phyloP scores from a whole-genome alignment of 441 rosid species.

The Hura crepitans region DNA sequence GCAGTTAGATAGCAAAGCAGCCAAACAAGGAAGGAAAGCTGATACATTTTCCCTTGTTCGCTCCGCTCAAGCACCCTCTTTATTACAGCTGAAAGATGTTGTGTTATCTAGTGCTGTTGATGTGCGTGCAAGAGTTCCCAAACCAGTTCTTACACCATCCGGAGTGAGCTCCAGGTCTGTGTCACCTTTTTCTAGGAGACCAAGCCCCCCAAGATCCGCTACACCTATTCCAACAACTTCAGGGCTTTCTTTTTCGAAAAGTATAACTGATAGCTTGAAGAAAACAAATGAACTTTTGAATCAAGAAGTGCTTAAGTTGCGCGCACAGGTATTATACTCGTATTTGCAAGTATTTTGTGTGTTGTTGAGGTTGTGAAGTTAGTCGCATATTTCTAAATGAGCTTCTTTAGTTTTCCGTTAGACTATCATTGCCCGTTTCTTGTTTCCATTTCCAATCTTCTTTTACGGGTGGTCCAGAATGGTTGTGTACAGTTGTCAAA shows the following conservation, averaged over 20 bases:
- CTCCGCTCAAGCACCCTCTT: slow-evolving; percentile 66
- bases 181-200: slow-evolving; percentile 92
- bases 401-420: background rate
- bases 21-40: slow-evolving; percentile 77
- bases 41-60: slow-evolving; percentile 77
- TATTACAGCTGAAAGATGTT: slow-evolving; percentile 76
- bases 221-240: slow-evolving; percentile 85
- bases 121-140: slow-evolving; percentile 60
- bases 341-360: slow-evolving; percentile 4
- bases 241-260: slow-evolving; percentile 80
- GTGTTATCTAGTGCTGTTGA: slow-evolving; percentile 63
- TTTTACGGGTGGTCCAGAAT: background rate
- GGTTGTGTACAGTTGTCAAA: background rate
- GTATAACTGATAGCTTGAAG: slow-evolving; percentile 79
- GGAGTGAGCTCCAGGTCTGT: slow-evolving; percentile 91
- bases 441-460: background rate
- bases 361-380: background rate
- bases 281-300: slow-evolving; percentile 90
- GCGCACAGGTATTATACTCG: slow-evolving; percentile 70
- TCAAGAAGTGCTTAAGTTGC: slow-evolving; percentile 83
- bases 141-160: slow-evolving; percentile 67
- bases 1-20: slow-evolving; percentile 93
- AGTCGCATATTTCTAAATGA: background rate
- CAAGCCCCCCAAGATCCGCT: slow-evolving; percentile 94
- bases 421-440: background rate